phyloP scores from a whole-genome alignment of 768 basidiomycete genomes.

The Dacryopinax spathularia region DNA sequence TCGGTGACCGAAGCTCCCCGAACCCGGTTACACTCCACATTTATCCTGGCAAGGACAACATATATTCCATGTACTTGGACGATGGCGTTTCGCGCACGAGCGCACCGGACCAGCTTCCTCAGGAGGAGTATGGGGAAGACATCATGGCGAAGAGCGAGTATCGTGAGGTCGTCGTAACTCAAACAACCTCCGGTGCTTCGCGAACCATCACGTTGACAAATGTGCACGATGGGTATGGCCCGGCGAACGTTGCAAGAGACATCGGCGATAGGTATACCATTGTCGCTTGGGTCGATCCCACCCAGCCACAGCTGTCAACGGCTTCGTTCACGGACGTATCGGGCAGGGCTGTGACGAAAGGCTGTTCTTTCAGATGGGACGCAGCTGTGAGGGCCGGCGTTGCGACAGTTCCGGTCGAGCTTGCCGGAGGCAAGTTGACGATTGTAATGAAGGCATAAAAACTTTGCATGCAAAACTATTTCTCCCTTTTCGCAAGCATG shows the following conservation, averaged over 20 bases:
- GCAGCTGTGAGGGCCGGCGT: background rate
- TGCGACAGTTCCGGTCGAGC: background rate
- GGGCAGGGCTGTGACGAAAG: background rate
- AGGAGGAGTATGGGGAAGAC: background rate
- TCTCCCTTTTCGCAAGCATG: background rate
- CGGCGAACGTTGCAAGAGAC: background rate
- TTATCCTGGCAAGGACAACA: background rate
- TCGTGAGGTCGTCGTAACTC: background rate
- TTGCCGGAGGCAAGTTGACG: background rate
- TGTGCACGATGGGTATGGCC: background rate
- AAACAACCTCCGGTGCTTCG: background rate
- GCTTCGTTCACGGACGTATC: background rate
- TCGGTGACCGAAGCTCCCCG: background rate
- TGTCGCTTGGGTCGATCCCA: background rate
- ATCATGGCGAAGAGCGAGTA: background rate
- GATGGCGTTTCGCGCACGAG: background rate
- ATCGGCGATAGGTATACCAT: background rate
- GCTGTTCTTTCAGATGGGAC: background rate
- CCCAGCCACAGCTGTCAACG: background rate
- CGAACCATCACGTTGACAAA: background rate
- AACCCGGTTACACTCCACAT: background rate
- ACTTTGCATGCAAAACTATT: background rate
- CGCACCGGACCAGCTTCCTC: background rate
- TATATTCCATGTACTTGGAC: background rate
- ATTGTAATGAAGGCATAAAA: background rate